Conservation (phyloP, 2,329 filamentous ascomycete species). For the Beauveria medogensis region DNA sequence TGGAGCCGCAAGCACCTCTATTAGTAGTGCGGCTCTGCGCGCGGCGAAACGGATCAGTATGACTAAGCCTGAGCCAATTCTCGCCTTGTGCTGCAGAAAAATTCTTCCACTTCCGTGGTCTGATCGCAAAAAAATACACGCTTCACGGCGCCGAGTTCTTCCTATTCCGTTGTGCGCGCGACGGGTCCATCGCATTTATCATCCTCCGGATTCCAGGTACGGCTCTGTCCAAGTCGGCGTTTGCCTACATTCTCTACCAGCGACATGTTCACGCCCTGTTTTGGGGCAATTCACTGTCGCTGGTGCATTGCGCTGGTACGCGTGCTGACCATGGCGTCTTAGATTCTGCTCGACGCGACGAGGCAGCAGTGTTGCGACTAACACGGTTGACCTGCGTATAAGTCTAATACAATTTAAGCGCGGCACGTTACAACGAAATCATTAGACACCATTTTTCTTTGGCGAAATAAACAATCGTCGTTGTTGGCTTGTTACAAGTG, state of each 20-base stretch:
- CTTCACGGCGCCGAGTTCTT: constrained; percentile 34
- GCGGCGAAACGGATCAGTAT: not conserved
- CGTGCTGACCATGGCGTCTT: constrained; percentile 9
- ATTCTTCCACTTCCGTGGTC: constrained; percentile 19
- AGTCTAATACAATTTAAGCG: not conserved
- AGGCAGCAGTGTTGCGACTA: constrained; percentile 3
- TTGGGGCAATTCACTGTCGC: not conserved
- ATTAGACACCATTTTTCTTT: not conserved
- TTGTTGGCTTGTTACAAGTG: not conserved
- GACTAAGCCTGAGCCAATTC: constrained; percentile 1
- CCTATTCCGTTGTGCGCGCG: constrained; percentile 35
- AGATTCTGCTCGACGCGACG: constrained; percentile 6
- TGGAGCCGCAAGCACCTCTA: not conserved
- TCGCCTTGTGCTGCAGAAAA: constrained; percentile 9
- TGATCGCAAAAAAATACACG: constrained; percentile 14
- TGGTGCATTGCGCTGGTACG: not conserved
- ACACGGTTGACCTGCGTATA: not conserved
- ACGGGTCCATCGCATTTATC: constrained; percentile 36
- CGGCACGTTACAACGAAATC: constrained; percentile 1
- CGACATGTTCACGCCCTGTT: not conserved
- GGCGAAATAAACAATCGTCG: not conserved
- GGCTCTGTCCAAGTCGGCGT: constrained; percentile 27
- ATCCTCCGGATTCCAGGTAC: constrained; percentile 28
- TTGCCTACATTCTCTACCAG: constrained; percentile 2
- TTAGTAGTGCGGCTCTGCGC: not conserved